phyloP scores from a whole-genome alignment of 2,329 filamentous ascomycete genomes.

The Aspergillus fumigatus region DNA sequence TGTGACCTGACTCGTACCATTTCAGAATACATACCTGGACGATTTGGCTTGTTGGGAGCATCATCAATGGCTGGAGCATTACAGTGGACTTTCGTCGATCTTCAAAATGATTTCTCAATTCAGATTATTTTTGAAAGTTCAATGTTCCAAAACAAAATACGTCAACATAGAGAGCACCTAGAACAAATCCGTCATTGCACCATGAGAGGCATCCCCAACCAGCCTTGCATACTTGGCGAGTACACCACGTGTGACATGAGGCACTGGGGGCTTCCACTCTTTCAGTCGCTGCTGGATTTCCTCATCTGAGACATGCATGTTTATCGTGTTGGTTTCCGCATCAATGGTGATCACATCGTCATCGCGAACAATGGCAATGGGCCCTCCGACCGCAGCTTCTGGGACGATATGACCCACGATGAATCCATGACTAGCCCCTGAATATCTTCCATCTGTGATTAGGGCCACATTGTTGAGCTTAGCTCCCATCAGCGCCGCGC shows the following conservation, averaged over 20 bases:
- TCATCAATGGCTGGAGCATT: background rate
- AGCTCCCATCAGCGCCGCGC: constrained; percentile 88
- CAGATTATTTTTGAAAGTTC: background rate
- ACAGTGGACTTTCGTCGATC: background rate
- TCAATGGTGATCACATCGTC: constrained; percentile 85
- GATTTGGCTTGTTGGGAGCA: background rate
- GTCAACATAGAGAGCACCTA: constrained; percentile 20
- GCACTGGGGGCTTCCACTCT: constrained; percentile 66
- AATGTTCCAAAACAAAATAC: background rate
- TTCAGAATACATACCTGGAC: background rate
- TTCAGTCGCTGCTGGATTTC: constrained; percentile 63
- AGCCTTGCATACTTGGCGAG: constrained; percentile 85
- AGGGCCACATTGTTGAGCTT: constrained; percentile 81
- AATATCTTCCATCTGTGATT: constrained; percentile 88
- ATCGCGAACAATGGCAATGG: constrained; percentile 75
- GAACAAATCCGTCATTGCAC: constrained; percentile 80
- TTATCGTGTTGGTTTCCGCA: constrained; percentile 67
- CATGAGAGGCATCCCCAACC: constrained; percentile 87
- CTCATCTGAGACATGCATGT: constrained; percentile 67
- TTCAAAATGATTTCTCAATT: background rate
- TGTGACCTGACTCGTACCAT: background rate
- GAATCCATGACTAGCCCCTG: constrained; percentile 83
- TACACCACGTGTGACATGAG: constrained; percentile 72
- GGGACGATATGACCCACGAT: constrained; percentile 92
- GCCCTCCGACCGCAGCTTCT: constrained; percentile 83